Conservation (phyloP, 2,329 filamentous ascomycete species). For the Aureobasidium sp. region DNA sequence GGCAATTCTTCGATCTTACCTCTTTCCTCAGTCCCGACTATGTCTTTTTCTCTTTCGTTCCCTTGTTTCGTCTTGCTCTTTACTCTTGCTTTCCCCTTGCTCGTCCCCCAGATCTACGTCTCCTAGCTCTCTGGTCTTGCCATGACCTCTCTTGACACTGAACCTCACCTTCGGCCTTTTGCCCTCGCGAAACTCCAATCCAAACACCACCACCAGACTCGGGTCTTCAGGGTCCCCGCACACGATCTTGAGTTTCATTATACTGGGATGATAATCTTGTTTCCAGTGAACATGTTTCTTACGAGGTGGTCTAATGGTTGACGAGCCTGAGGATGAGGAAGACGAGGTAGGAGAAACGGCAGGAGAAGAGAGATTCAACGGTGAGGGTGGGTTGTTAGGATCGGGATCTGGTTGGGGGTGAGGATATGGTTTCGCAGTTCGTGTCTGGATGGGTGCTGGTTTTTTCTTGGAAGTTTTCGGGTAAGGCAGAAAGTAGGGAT, state of each 20-base stretch:
- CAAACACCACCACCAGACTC: constrained; percentile 16
- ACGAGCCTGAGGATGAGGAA: not conserved
- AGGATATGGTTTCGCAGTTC: not conserved
- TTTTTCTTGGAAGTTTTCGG: not conserved
- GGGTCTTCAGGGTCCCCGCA: constrained; percentile 15
- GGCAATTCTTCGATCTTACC: not conserved
- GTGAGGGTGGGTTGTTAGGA: not conserved
- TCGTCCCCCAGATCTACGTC: no score
- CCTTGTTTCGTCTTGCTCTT: not conserved
- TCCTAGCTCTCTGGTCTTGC: not conserved
- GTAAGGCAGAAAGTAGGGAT: constrained; percentile 1
- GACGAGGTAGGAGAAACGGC: not conserved
- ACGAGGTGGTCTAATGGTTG: not conserved
- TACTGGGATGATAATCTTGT: constrained; percentile 16
- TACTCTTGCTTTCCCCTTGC: not conserved
- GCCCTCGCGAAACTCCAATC: constrained; percentile 8
- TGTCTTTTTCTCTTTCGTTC: not conserved
- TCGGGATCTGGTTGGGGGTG: not conserved
- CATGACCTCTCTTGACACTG: constrained; percentile 6
- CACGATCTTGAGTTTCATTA: constrained; percentile 14
- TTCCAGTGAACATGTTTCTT: constrained; percentile 15
- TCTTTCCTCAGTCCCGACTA: not conserved
- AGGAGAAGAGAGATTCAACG: not conserved
- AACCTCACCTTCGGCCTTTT: constrained; percentile 9
- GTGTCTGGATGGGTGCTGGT: not conserved